Evolutionary conservation across 148 eudicot genomes (phyloP).

Genomic region (Cornus suecica): DNA sequence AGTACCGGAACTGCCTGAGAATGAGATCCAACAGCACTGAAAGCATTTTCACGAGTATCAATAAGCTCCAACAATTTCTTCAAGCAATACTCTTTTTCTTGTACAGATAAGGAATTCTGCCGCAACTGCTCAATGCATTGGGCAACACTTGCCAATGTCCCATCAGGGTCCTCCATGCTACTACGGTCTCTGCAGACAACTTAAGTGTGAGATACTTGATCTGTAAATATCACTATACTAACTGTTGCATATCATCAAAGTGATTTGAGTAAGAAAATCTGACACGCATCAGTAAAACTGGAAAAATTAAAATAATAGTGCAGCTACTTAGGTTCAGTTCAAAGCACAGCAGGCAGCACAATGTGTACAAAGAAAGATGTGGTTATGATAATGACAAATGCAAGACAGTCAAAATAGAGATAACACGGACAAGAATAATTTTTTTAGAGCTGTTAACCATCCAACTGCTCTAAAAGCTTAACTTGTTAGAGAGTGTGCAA

Average conservation of each 20-base stretch:
- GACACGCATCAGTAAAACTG: not conserved
- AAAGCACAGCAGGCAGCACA: not conserved
- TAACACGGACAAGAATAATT: not conserved
- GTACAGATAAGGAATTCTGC: slow-evolving; percentile 67
- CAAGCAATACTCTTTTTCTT: slow-evolving; percentile 80
- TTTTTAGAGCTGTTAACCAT: no score
- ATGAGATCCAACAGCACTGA: slow-evolving; percentile 99
- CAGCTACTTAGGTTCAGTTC: not conserved
- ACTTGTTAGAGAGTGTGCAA: no score
- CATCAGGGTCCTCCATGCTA: slow-evolving; percentile 98
- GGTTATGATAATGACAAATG: not conserved
- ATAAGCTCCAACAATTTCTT: slow-evolving; percentile 82
- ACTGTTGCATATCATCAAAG: not conserved
- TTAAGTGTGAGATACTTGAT: slow-evolving; percentile 12
- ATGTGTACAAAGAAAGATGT: not conserved
- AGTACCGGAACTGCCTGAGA: slow-evolving; percentile 99
- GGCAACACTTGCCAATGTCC: slow-evolving; percentile 96
- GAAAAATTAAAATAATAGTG: not conserved
- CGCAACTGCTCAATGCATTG: slow-evolving; percentile 98
- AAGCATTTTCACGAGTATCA: slow-evolving; percentile 90
- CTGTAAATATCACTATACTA: not conserved
- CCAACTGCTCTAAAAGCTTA: no score
- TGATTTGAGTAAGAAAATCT: not conserved
- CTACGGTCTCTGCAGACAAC: slow-evolving; percentile 72
- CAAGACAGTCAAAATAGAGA: not conserved